Evolutionary conservation across 176 grass and related monocot genomes (phyloP).

Genomic region (Aegilops tauschii): DNA sequence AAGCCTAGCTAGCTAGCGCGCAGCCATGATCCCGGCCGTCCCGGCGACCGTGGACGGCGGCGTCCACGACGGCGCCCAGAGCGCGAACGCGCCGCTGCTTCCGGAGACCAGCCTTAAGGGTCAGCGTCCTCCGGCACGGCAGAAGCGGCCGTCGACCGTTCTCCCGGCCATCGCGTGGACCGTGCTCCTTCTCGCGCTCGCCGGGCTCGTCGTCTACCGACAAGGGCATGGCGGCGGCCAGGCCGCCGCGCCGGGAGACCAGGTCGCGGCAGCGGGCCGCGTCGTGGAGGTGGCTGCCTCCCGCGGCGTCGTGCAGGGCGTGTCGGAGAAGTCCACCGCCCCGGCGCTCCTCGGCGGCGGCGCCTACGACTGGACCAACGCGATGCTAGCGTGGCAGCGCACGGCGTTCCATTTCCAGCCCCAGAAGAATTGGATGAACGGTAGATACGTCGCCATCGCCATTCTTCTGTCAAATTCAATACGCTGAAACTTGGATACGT

Average conservation of each 20-base stretch:
- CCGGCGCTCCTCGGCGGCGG: constrained; percentile 15
- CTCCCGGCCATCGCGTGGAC: constrained; percentile 23
- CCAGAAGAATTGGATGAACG: constrained; percentile 89
- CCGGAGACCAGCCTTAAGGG: constrained; percentile 33
- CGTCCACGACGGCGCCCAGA: background rate
- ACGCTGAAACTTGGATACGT: constrained; percentile 7
- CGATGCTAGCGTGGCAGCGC: constrained; percentile 87
- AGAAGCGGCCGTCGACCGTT: constrained; percentile 8
- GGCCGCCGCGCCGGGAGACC: background rate
- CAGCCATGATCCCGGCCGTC: constrained; percentile 1
- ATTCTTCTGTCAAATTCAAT: background rate
- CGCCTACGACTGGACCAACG: constrained; percentile 67
- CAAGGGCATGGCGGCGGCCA: background rate
- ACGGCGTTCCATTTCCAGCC: constrained; percentile 89
- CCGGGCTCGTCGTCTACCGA: background rate
- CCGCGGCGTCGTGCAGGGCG: constrained; percentile 48
- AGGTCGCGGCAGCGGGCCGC: background rate
- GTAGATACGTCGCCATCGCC: constrained; percentile 36
- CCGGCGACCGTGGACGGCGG: constrained; percentile 29
- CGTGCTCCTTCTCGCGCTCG: constrained; percentile 31
- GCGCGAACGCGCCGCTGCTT: constrained; percentile 29
- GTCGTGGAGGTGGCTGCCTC: constrained; percentile 22
- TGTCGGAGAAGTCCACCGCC: constrained; percentile 69
- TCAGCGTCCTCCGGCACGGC: background rate
- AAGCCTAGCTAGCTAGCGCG: background rate